Conservation (phyloP, 1,284 basidiomycete species). For the Coniferiporia sulphurascens region DNA sequence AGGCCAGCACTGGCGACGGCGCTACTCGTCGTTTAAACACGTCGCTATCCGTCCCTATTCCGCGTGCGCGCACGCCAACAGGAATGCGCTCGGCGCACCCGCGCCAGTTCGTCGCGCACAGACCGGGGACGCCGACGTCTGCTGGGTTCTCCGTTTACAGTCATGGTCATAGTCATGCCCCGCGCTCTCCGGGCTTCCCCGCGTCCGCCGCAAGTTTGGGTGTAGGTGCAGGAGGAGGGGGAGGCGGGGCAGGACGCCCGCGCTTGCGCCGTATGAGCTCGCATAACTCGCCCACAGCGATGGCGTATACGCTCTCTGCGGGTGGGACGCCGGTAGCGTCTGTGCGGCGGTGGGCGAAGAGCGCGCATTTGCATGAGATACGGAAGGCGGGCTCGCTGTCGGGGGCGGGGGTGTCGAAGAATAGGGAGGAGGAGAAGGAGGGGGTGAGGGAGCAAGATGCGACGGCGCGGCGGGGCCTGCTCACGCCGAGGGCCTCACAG, state of each 20-base stretch:
- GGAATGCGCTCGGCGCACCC: slow-evolving; percentile 11
- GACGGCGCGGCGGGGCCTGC: too few relatives aligned
- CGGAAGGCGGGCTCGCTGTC: not conserved
- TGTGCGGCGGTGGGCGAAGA: slow-evolving; percentile 60
- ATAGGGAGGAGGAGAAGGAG: slow-evolving; percentile 16
- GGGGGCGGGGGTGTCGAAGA: not conserved
- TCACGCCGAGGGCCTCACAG: not conserved
- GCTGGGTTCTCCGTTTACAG: not conserved
- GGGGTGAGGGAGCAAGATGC: not conserved
- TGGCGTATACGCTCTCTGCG: slow-evolving; percentile 26
- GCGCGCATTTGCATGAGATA: slow-evolving; percentile 63
- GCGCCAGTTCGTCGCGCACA: slow-evolving; percentile 12
- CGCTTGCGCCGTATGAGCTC: slow-evolving; percentile 44
- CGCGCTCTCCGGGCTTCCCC: not conserved
- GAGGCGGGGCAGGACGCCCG: slow-evolving; percentile 25
- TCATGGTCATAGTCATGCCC: not conserved
- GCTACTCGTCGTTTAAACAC: not conserved
- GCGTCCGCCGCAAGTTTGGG: not conserved
- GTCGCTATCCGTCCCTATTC: not conserved
- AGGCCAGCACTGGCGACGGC: not conserved
- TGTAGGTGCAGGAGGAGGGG: slow-evolving; percentile 12
- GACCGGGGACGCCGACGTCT: slow-evolving; percentile 15
- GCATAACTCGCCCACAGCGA: slow-evolving; percentile 29
- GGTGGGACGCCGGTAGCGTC: slow-evolving; percentile 35
- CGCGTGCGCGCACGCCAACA: slow-evolving; percentile 3